Evolutionary conservation across 768 basidiomycete genomes (phyloP), one percentile per base, ranked within the genome.

Genomic region (Lactarius pseudohatsudake): DNA sequence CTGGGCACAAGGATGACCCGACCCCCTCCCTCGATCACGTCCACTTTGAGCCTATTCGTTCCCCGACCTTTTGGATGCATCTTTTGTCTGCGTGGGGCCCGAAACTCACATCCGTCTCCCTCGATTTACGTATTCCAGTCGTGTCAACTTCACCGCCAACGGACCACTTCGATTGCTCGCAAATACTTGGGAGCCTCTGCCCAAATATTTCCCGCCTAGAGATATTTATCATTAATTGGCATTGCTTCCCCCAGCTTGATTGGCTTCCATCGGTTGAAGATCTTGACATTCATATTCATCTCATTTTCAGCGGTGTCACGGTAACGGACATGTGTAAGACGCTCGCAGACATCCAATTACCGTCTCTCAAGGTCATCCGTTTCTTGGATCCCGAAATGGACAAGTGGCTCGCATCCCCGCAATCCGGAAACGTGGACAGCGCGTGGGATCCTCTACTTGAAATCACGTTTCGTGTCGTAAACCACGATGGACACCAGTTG

Each of bases 131-230:
- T 26, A 26, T 38, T 4, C 26, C 22, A 13, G 13, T 16, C 30
- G 66, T 60, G 2, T 20, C 50, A 26, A 53, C 22, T 53, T 4
- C 13, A 26, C 50, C 26, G 5, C 50, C 20, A 2, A 30, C 36
- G 30, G 20, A 38, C 26, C 32, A 30, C 30, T 20, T 15, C 13
- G 9, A 63, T 30, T 59, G 13, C 26, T 43, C 53, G 36, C 40
- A 53, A 20, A 56, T 30, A 58, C 41, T 67, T 18, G 9, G 28
- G 26, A 10, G 18, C 10, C 34, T 64, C 28, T 67, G 66, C 53
- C 66, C 40, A 7, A 59, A 56, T 43, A 62, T 67, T 15, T 55
- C 62, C 26, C 30, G 32, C 41, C 66, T 67, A 16, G 66, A 67
- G 20, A 50, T 67, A 18, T 40, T 55, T 28, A 36, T 67, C 43